Evolutionary conservation across 192 early-diverging fungal species (phyloP).

Genomic region (Thoreauomyces humboldtii): DNA sequence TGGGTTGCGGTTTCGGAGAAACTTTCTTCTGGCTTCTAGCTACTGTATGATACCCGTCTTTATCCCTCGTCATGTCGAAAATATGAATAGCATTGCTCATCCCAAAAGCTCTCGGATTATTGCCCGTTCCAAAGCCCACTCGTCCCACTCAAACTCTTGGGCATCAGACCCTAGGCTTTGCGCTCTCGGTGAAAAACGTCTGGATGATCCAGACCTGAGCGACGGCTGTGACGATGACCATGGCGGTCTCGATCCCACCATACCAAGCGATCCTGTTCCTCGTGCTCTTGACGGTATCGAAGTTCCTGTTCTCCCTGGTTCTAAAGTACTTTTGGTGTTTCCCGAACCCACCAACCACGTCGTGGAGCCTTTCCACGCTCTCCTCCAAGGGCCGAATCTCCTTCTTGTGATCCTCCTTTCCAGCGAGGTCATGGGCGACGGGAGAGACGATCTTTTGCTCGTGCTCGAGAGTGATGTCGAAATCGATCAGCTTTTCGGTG

Average conservation of each 20-base stretch:
- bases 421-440: conserved; percentile 4
- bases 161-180: conserved; percentile 31
- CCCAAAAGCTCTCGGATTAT: too few species aligned
- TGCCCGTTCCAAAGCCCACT: too few species aligned
- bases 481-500: conserved; percentile 89
- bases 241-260: conserved; percentile 69
- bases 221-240: conserved; percentile 80
- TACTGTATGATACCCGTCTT: too few species aligned
- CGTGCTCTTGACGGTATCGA: conserved; percentile 84
- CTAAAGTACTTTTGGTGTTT: conserved; percentile 87
- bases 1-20: too few species aligned
- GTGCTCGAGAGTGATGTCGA: conserved; percentile 93
- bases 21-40: too few species aligned
- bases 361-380: conserved; percentile 48
- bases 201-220: conserved; percentile 92
- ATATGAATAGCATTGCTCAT: too few species aligned
- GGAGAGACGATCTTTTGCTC: conserved; percentile 46
- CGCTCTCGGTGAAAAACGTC: conserved; percentile 74
- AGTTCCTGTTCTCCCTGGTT: conserved; percentile 87
- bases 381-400: conserved; percentile 55
- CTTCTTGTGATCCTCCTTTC: conserved; percentile 37
- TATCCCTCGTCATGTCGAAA: too few species aligned
- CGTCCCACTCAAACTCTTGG: too few species aligned
- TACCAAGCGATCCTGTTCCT: conserved; percentile 89
- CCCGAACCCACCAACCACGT: conserved; percentile 66